Base-by-base conservation (phyloP, 768 basidiomycete species). In the Amanita rubescens region DNA sequence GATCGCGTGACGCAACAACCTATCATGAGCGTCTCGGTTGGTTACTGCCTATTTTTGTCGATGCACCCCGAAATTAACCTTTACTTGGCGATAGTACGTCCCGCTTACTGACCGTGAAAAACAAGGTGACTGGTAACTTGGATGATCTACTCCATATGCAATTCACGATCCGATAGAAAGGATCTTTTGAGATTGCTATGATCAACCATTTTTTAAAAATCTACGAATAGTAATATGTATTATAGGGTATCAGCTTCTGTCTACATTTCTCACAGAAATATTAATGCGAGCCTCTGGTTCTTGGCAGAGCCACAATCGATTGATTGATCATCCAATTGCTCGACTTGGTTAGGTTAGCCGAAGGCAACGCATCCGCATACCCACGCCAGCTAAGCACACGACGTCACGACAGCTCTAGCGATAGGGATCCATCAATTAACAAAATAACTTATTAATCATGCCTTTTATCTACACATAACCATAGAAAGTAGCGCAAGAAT, bases 1-100 rank as follows among this genome's bases (percentile, higher is more conserved):
- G 94, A 94, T 0, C 73, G 73, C 4, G 76, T 96, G 1, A 81
- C 76, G 0, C 66, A 78, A 68, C 79, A 72, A 54, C 69, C 77
- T 51, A 69, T 95, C 1, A 92, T 96, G 75, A 86, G 78, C 20
- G 94, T 95, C n/a, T 72, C 75, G 61, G 93, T 94, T 39, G 64
- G 87, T 71, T 45, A 20, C 30, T 41, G 52, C 10, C 49, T 30
- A 14, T 25, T n/a, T 37, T 3, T 14, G 17, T n/a, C n/a, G 5
- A 5, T 12, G 5, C 33, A 47, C 32, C 12, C 30, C 20, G 32
- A n/a, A 53, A 46, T 32, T 53, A 45, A 53, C 33, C 44, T 39
- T 46, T 37, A 3, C 44, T 42, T 30, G 7, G n/a, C 15, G n/a
- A 51, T 34, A 86, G 84, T 87, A 87, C 62, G 84, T 87, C 11